Conservation (phyloP, 2,329 filamentous ascomycete genomes). For the Colletotrichum tofieldiae region DNA sequence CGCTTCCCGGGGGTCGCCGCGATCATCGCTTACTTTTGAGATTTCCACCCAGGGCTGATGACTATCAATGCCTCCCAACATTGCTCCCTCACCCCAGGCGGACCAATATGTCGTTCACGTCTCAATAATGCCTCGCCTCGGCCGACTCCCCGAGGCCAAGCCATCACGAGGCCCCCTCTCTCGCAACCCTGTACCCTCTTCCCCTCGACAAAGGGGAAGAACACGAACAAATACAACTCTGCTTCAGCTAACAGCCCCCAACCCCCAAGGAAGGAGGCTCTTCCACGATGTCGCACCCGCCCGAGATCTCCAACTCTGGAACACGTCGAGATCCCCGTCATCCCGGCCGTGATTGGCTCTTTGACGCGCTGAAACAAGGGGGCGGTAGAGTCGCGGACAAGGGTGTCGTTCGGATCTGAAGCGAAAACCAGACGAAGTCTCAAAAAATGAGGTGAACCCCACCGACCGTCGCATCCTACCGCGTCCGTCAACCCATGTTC, state of each 20-base stretch:
- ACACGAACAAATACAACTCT: background rate
- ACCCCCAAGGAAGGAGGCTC: background rate
- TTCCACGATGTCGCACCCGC: slow-evolving; percentile 27
- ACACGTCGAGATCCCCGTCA: background rate
- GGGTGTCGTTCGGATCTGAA: slow-evolving; percentile 32
- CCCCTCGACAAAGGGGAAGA: background rate
- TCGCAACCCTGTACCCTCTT: background rate
- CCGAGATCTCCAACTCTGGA: slow-evolving; percentile 25
- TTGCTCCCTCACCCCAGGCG: background rate
- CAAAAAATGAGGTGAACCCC: slow-evolving; percentile 18
- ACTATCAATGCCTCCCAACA: background rate
- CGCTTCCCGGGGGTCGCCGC: background rate
- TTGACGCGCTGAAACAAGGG: slow-evolving; percentile 27
- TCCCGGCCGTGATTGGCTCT: background rate
- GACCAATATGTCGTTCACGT: slow-evolving; percentile 29
- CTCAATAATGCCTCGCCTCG: slow-evolving; percentile 22
- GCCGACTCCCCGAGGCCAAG: slow-evolving; percentile 19
- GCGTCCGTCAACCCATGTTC: background rate
- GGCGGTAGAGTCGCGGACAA: slow-evolving; percentile 5
- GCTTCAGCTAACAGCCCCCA: background rate
- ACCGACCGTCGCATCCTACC: slow-evolving; percentile 15
- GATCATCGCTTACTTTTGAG: background rate
- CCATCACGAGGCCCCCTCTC: background rate
- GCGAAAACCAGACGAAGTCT: slow-evolving; percentile 2
- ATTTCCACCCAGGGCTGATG: too few relatives aligned